Conservation (phyloP, 495 filamentous ascomycete genomes). For the Emericellopsis terricola region DNA sequence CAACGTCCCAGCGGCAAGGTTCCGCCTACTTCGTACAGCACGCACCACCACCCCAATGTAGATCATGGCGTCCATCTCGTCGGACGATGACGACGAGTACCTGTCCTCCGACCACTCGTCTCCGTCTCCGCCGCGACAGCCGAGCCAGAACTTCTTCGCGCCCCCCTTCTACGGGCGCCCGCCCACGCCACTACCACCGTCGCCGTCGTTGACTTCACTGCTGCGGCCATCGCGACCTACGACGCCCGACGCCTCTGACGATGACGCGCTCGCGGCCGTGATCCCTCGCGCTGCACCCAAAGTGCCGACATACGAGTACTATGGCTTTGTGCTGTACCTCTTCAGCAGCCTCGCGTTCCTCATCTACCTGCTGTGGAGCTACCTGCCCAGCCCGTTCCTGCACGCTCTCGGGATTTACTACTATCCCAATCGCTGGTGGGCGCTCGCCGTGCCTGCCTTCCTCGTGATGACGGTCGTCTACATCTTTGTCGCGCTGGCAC, state of each 20-base stretch:
- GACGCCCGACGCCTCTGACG: slow-evolving; percentile 80
- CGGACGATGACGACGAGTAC: slow-evolving; percentile 14
- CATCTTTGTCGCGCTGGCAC: slow-evolving; percentile 84
- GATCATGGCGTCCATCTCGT: too few species aligned
- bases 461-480: slow-evolving; percentile 78
- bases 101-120: slow-evolving; percentile 19
- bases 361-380: slow-evolving; percentile 88
- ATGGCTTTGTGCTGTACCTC: slow-evolving; percentile 91
- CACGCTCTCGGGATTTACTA: slow-evolving; percentile 90
- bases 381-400: slow-evolving; percentile 77
- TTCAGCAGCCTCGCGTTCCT: slow-evolving; percentile 63
- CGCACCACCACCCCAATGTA: too few species aligned
- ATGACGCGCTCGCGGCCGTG: slow-evolving; percentile 51
- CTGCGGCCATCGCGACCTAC: slow-evolving; percentile 78
- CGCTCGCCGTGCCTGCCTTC: slow-evolving; percentile 74
- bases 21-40: too few species aligned
- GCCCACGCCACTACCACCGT: slow-evolving; percentile 79
- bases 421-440: slow-evolving; percentile 97
- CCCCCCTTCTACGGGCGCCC: slow-evolving; percentile 81
- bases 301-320: slow-evolving; percentile 97
- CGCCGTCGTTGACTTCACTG: slow-evolving; percentile 88
- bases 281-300: slow-evolving; percentile 79
- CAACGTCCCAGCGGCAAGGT: too few species aligned
- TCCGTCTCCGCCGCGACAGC: slow-evolving; percentile 15
- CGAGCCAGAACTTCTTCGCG: slow-evolving; percentile 46